These are phyloP conservation scores for Candida pseudoviswanathii DNA, from an alignment of 1,139 yeast genomes.

Conservation along the genomic window DNA sequence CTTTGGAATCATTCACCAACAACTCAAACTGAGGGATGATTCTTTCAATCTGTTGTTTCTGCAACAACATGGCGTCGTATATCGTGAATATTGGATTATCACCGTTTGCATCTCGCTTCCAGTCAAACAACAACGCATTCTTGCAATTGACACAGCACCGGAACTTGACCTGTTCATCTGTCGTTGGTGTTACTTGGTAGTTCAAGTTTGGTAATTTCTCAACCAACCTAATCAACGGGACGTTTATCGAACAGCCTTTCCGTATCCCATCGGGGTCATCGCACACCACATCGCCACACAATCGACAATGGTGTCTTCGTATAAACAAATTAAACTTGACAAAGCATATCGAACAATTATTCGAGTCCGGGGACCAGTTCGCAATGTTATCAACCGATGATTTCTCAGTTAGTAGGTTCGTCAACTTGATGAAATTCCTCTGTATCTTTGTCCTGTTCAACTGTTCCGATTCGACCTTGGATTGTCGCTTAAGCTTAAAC, in stretches of 20 bases:
- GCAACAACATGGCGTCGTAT: conserved; percentile 35
- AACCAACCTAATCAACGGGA: conserved; percentile 57
- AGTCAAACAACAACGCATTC: conserved; percentile 56
- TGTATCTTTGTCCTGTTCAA: conserved; percentile 62
- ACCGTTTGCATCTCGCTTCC: conserved; percentile 42
- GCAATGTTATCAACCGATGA: conserved; percentile 3
- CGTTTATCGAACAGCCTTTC: conserved; percentile 66
- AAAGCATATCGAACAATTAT: conserved; percentile 67
- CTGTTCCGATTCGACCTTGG: conserved; percentile 41
- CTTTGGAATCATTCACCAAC: conserved; percentile 14
- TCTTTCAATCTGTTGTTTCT: conserved; percentile 35
- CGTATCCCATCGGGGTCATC: conserved; percentile 52
- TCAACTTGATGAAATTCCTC: conserved; percentile 56
- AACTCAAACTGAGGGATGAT: conserved; percentile 34
- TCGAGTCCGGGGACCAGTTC: conserved; percentile 67
- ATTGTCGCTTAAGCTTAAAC: conserved; percentile 46
- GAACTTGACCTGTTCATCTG: conserved; percentile 18
- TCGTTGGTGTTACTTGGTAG: conserved; percentile 29
- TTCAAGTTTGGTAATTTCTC: conserved; percentile 41
- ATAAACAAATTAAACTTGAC: conserved; percentile 56
- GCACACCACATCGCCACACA: conserved; percentile 84
- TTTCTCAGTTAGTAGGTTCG: conserved; percentile 26
- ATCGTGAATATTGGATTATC: conserved; percentile 25
- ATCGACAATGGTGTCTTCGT: conserved; percentile 84
- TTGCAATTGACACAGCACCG: conserved; percentile 75